Base-by-base conservation (phyloP, 768 basidiomycete species). In the Boletus barrowsii region DNA sequence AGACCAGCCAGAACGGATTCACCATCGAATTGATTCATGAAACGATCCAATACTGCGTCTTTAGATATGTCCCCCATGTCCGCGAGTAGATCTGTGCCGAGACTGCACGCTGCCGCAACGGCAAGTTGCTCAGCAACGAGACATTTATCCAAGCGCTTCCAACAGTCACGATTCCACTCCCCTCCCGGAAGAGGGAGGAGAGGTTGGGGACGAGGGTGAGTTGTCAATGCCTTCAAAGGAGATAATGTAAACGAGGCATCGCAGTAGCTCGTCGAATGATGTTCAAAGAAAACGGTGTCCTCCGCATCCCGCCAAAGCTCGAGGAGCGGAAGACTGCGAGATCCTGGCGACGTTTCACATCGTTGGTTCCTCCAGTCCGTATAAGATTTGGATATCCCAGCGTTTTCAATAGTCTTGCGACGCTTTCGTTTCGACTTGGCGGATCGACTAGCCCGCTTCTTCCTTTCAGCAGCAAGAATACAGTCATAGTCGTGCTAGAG, bases 401-500 rank as follows among this genome's bases (percentile, higher is more conserved):
- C 67, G 26, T 63, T 67, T 40, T 64, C 55, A 10, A 73, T 53
- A 0, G 67, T 72, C 50, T 72, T 76, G 33, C 78, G 70, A 24
- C 78, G 63, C n/a, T 70, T 70, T 36, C 71, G 73, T 15, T 72
- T 59, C 4, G 67, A 63, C 47, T 70, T 70, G 18, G 72, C 69
- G 3, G 67, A 60, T 40, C 73, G 71, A 49, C 61, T 60, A 5
- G 61, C 49, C 36, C 62, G 65, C 37, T 65, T 67, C 55, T 54
- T 49, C 66, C 49, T 57, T 48, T 72, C 43, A 59, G 72, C 58
- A 51, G 72, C 64, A 65, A 72, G 55, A 72, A 88, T 83, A 64
- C 90, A 88, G 61, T 95, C 93, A 60, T 91, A 89, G 70, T 94
- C 87, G 62, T 95, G 87, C 87, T 92, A 54, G n/a, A 53, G 17